These are phyloP conservation scores for Colletotrichum gloeosporioides DNA, from an alignment of 2,329 filamentous ascomycete genomes.

Conservation along the genomic window DNA sequence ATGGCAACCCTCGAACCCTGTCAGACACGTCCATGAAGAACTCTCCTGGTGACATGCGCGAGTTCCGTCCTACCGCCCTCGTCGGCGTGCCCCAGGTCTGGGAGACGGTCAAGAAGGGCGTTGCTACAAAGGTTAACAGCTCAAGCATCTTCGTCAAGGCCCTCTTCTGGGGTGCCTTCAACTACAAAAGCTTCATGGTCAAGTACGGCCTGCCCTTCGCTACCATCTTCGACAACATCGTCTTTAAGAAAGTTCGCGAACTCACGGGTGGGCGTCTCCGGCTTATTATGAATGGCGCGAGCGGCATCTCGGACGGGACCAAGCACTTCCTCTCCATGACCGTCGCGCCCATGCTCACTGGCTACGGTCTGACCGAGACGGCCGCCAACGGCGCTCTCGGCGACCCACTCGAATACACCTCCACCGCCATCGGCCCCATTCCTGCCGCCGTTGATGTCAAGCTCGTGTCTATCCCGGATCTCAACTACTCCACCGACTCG, in stretches of 20 bases:
- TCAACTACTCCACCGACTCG: slow-evolving; percentile 80
- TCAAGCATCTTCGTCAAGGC: slow-evolving; percentile 73
- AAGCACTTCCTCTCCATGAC: slow-evolving; percentile 91
- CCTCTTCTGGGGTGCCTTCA: slow-evolving; percentile 76
- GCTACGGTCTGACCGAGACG: slow-evolving; percentile 95
- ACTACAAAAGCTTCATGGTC: slow-evolving; percentile 64
- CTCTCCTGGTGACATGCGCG: slow-evolving; percentile 91
- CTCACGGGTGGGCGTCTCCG: slow-evolving; percentile 88
- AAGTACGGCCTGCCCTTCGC: slow-evolving; percentile 67
- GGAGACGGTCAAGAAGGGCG: slow-evolving; percentile 97
- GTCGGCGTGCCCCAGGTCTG: slow-evolving; percentile 96
- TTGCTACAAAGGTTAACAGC: slow-evolving; percentile 78
- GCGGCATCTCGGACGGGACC: slow-evolving; percentile 86
- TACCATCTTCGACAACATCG: slow-evolving; percentile 76
- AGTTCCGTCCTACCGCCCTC: slow-evolving; percentile 87
- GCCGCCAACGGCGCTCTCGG: slow-evolving; percentile 82
- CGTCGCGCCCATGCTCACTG: slow-evolving; percentile 91
- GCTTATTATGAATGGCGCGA: slow-evolving; percentile 93
- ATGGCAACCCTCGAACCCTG: slow-evolving; percentile 88
- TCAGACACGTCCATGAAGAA: slow-evolving; percentile 87
- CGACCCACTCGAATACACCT: slow-evolving; percentile 85
- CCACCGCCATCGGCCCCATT: slow-evolving; percentile 77
- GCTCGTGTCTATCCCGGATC: slow-evolving; percentile 86
- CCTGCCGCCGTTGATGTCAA: slow-evolving; percentile 84
- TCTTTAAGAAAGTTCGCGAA: slow-evolving; percentile 92